These are phyloP conservation scores for Triangularia verruculosa DNA, from an alignment of 2,329 filamentous ascomycete species.

Conservation along the genomic window DNA sequence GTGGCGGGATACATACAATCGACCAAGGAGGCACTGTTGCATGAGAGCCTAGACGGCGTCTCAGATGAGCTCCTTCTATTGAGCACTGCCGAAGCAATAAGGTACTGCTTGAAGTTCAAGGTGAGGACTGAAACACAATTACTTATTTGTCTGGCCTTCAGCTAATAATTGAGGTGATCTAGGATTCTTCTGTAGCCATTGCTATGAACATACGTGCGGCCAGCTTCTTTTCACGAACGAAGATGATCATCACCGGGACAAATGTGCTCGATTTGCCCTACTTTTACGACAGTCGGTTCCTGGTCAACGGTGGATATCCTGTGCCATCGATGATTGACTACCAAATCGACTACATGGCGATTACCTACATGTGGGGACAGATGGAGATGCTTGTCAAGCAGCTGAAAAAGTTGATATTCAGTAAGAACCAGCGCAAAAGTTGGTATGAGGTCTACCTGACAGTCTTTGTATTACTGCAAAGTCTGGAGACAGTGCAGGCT, in stretches of 20 bases:
- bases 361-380: background rate
- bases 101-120: background rate
- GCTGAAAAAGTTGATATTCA: background rate
- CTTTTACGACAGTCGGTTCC: background rate
- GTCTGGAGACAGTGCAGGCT: background rate
- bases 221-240: background rate
- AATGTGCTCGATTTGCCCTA: background rate
- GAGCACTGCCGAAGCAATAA: background rate
- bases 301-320: background rate
- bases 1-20: background rate
- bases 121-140: background rate
- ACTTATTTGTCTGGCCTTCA: background rate
- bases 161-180: background rate
- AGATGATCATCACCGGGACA: background rate
- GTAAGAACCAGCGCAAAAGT: background rate
- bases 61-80: background rate
- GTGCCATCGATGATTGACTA: background rate
- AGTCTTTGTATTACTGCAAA: background rate
- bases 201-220: background rate
- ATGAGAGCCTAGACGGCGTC: background rate
- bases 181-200: background rate
- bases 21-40: background rate
- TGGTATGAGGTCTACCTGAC: background rate
- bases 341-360: background rate
- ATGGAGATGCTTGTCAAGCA: background rate